These are phyloP conservation scores for Colletotrichum chlorophyti DNA, from an alignment of 2,329 filamentous ascomycete species.

Conservation along the genomic window DNA sequence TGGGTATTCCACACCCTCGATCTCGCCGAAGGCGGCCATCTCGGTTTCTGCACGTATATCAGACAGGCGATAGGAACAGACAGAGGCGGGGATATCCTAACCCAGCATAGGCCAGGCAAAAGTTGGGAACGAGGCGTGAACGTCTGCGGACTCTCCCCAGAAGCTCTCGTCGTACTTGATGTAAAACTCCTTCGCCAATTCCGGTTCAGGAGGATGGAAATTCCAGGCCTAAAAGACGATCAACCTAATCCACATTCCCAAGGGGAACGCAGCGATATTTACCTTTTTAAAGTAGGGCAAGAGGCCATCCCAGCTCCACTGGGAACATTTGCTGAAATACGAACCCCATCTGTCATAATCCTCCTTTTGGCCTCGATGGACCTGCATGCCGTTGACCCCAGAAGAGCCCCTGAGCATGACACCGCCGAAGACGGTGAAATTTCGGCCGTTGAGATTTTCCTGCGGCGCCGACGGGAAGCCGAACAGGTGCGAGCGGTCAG, in stretches of 20 bases:
- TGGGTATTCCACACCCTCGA: slow-evolving; percentile 35
- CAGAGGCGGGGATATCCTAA: too few relatives aligned
- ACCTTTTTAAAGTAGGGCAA: slow-evolving; percentile 39
- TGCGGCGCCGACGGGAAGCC: slow-evolving; percentile 29
- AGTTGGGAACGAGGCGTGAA: slow-evolving; percentile 35
- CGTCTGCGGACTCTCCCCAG: slow-evolving; percentile 32
- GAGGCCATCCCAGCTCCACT: slow-evolving; percentile 37
- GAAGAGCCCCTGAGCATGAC: slow-evolving; percentile 37
- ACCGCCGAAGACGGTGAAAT: slow-evolving; percentile 30
- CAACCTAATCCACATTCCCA: background rate
- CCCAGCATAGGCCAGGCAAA: slow-evolving; percentile 32
- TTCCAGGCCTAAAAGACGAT: slow-evolving; percentile 28
- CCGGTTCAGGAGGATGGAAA: slow-evolving; percentile 31
- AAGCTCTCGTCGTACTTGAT: slow-evolving; percentile 35
- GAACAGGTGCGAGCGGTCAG: slow-evolving; percentile 7
- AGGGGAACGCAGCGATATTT: slow-evolving; percentile 5
- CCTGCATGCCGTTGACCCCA: slow-evolving; percentile 36
- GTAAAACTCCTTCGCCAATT: slow-evolving; percentile 30
- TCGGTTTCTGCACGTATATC: slow-evolving; percentile 32
- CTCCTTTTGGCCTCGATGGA: slow-evolving; percentile 35
- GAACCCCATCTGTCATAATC: slow-evolving; percentile 37
- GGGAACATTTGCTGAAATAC: slow-evolving; percentile 30
- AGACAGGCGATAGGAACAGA: too few relatives aligned
- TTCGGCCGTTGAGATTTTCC: slow-evolving; percentile 24
- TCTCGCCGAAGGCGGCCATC: slow-evolving; percentile 30